Evolutionary conservation across 2,329 filamentous ascomycete genomes (phyloP).

Genomic region (Metarhizium robertsii): DNA sequence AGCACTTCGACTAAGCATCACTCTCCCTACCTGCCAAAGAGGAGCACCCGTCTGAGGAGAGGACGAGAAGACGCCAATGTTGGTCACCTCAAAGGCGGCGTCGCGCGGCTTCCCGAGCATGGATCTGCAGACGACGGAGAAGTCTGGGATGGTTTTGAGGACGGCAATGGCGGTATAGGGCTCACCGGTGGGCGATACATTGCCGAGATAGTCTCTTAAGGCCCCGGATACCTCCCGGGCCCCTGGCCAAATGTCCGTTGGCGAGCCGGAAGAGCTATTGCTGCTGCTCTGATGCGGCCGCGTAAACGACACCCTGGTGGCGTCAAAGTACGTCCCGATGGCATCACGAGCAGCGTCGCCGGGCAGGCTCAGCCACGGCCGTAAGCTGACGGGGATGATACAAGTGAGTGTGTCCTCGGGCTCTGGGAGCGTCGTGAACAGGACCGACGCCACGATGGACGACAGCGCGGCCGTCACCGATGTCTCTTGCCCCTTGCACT

Average conservation of each 20-base stretch:
- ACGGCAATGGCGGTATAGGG: slow-evolving; percentile 18
- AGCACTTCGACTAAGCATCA: slow-evolving; percentile 35
- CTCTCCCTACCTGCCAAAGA: slow-evolving; percentile 22
- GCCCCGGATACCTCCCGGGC: neutral
- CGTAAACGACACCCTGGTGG: slow-evolving; percentile 5
- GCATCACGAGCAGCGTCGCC: slow-evolving; percentile 1
- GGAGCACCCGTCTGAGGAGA: slow-evolving; percentile 7
- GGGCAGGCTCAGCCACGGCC: slow-evolving; percentile 8
- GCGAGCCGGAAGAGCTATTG: neutral
- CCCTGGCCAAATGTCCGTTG: neutral
- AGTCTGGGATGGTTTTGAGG: slow-evolving; percentile 29
- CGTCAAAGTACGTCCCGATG: slow-evolving; percentile 11
- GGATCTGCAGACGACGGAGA: slow-evolving; percentile 24
- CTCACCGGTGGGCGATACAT: slow-evolving; percentile 10
- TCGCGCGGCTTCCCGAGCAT: slow-evolving; percentile 28
- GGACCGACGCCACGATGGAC: slow-evolving; percentile 6
- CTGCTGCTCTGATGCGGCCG: neutral
- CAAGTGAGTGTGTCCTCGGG: slow-evolving; percentile 8
- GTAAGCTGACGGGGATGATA: slow-evolving; percentile 11
- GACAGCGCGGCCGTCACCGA: slow-evolving; percentile 8
- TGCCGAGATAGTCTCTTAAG: slow-evolving; percentile 3
- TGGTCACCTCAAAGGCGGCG: slow-evolving; percentile 33
- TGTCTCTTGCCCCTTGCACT: slow-evolving; percentile 6
- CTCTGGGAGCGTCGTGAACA: slow-evolving; percentile 8
- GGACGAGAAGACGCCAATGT: slow-evolving; percentile 27